Percentiles rank a stretch among this genome's conserved stretches.
Evolutionary conservation across 805 yeast genomes (phyloP).

Genomic region (Babjeviella inositovora): DNA sequence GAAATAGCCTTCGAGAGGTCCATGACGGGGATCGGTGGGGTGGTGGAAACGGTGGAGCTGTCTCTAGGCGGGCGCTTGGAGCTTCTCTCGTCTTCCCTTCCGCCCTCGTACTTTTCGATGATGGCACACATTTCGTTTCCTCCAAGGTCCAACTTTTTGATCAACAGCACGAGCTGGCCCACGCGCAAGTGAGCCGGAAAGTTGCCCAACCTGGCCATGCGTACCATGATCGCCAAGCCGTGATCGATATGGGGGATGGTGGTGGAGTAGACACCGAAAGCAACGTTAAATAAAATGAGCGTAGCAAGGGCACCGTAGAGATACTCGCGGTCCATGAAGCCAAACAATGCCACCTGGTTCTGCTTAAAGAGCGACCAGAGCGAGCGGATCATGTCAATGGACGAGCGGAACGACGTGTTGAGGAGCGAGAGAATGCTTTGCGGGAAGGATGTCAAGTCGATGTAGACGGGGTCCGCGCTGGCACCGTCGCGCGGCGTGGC

Average conservation of each 20-base stretch:
- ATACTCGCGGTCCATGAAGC: slow-evolving; percentile 79
- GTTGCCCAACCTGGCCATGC: slow-evolving; percentile 64
- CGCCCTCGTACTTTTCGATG: neutral
- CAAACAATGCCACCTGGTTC: slow-evolving; percentile 73
- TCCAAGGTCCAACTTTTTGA: slow-evolving; percentile 48
- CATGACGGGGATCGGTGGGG: too few relatives aligned
- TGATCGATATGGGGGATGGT: slow-evolving; percentile 60
- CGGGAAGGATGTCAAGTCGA: slow-evolving; percentile 55
- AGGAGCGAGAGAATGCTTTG: slow-evolving; percentile 49
- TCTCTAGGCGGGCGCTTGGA: too few relatives aligned
- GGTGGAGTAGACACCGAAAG: slow-evolving; percentile 72
- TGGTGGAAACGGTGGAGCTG: too few relatives aligned
- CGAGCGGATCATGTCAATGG: slow-evolving; percentile 58
- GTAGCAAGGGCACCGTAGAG: slow-evolving; percentile 67
- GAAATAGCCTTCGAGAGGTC: too few relatives aligned
- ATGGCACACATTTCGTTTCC: neutral
- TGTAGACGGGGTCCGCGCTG: too few relatives aligned
- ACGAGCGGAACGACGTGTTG: slow-evolving; percentile 69
- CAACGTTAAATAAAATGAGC: slow-evolving; percentile 53
- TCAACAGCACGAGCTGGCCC: slow-evolving; percentile 51
- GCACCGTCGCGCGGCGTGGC: slow-evolving; percentile 18
- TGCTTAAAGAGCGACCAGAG: slow-evolving; percentile 64
- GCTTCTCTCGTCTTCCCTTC: too few relatives aligned
- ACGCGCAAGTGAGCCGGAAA: slow-evolving; percentile 67
- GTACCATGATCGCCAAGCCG: slow-evolving; percentile 51